phyloP scores from a whole-genome alignment of 108 stramenopile species.

The Skeletonema marinoi region DNA sequence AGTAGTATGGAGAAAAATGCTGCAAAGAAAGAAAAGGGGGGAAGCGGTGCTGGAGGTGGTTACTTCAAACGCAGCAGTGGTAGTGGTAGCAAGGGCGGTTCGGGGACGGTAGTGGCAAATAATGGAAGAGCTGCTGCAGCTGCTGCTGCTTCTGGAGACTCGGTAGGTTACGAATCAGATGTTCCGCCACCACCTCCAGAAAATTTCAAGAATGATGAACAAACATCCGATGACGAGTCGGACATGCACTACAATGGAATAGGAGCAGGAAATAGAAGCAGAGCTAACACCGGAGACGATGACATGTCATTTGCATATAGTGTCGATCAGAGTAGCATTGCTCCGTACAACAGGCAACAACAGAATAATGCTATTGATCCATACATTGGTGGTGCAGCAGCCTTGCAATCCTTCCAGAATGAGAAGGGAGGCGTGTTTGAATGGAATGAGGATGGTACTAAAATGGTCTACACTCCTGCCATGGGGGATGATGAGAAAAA shows the following conservation, averaged over 20 bases:
- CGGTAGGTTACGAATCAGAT: background rate
- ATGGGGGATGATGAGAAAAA: background rate
- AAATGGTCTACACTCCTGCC: conserved; percentile 45
- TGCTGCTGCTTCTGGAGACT: background rate
- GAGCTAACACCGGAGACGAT: conserved; percentile 11
- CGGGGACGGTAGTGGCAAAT: background rate
- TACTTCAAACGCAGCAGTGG: background rate
- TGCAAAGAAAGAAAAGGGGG: background rate
- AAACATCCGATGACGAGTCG: background rate
- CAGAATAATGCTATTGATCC: conserved; percentile 9
- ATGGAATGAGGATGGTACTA: conserved; percentile 49
- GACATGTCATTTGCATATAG: conserved; percentile 42
- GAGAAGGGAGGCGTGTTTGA: conserved; percentile 42
- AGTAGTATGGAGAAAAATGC: conserved; percentile 4
- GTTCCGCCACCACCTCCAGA: background rate
- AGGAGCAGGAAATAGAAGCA: background rate
- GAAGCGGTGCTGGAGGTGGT: background rate
- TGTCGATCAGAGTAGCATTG: conserved; percentile 28
- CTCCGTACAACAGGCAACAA: background rate
- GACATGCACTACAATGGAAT: background rate
- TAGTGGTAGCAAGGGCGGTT: background rate
- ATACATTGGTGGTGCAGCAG: conserved; percentile 35
- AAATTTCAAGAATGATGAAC: background rate
- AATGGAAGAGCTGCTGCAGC: background rate
- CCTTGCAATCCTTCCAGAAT: conserved; percentile 28